These are phyloP conservation scores for Epichloe elymi DNA, from an alignment of 2,329 filamentous ascomycete genomes.

Conservation along the genomic window DNA sequence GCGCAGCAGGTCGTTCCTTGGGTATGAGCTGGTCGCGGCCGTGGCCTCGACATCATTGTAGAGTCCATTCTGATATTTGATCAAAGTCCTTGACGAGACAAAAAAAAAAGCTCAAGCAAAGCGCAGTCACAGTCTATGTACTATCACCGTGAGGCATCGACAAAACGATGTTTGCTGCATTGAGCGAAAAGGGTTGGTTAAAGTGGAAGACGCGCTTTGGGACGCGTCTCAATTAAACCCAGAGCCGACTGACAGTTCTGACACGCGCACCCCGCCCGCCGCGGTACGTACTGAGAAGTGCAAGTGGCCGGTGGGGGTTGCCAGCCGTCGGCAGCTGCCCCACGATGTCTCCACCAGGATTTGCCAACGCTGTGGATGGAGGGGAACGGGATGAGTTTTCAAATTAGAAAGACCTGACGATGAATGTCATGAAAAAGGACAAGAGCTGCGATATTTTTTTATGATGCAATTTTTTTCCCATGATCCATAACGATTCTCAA, in stretches of 20 bases:
- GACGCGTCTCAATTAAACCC: constrained; percentile 20
- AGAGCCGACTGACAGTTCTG: too few species aligned
- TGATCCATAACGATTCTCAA: too few species aligned
- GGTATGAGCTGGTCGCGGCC: constrained; percentile 62
- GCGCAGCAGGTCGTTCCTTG: constrained; percentile 75
- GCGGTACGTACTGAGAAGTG: not conserved
- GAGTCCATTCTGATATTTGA: constrained; percentile 17
- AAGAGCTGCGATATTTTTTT: not conserved
- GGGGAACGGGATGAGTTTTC: not conserved
- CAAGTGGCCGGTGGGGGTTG: not conserved
- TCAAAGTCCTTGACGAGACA: not conserved
- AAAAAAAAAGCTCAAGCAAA: not conserved
- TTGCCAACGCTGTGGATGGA: not conserved
- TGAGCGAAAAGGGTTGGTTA: not conserved
- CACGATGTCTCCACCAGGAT: constrained; percentile 1
- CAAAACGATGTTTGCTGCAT: not conserved
- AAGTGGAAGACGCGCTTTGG: constrained; percentile 23
- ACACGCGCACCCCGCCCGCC: not conserved
- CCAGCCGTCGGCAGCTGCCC: not conserved
- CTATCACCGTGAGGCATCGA: not conserved
- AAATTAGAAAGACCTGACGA: too few species aligned
- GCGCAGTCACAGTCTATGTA: not conserved
- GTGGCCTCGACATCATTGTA: constrained; percentile 30
- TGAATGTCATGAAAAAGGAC: not conserved
- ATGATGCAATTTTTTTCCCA: not conserved